Base-by-base conservation (phyloP, 1,284 basidiomycete species). In the Laetiporus sulphureus region DNA sequence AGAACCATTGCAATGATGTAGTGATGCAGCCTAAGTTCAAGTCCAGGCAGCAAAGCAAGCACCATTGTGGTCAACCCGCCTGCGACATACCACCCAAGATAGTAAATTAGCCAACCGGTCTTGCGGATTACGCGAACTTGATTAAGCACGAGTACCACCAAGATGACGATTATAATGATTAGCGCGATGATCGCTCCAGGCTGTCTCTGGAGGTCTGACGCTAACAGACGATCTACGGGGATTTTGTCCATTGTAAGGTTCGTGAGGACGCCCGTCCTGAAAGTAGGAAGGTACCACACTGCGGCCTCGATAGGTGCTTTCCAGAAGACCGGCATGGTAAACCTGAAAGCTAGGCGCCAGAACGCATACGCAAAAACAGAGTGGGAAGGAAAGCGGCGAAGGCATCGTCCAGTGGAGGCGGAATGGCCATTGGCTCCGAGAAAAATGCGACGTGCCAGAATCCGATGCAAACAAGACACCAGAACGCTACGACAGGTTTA, bases 401-500 rank as follows among this genome's bases (percentile, higher is more conserved):
- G 3, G 78, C 85, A 7, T 66, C 66, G 40, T 83, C 77, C 39
- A 92, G 63, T 15, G 70, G 66, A 19, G 85, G 88, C 6, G 86
- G 88, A 19, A 72, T 75, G 2, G 68, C 69, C 22, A 73, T 74
- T 1, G 88, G 86, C 56, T 92, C 84, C 2, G 85, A 87, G 51
- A 89, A 89, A 20, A 93, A 71, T 1, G 76, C 70, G 44, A 91
- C 70, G 53, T 94, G 90, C 91, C 91, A 93, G 59, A 79, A 93
- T 0, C 91, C 91, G 34, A 92, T 80, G 64, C 81, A 89, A 2
- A 91, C 77, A 13, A 93, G 66, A 46, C 73, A 82, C 84, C 83
- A 88, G 63, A 75, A 90, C 4, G 78, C 65, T 21, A 88, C 69
- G 48, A 90, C 73, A 2, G 82, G 71, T 54, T 72, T 77, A 0